Percentiles rank a stretch among this genome's conserved stretches.
These are phyloP conservation scores for Heterobasidion parviporum DNA, from an alignment of 1,284 basidiomycete species.

Conservation along the genomic window DNA sequence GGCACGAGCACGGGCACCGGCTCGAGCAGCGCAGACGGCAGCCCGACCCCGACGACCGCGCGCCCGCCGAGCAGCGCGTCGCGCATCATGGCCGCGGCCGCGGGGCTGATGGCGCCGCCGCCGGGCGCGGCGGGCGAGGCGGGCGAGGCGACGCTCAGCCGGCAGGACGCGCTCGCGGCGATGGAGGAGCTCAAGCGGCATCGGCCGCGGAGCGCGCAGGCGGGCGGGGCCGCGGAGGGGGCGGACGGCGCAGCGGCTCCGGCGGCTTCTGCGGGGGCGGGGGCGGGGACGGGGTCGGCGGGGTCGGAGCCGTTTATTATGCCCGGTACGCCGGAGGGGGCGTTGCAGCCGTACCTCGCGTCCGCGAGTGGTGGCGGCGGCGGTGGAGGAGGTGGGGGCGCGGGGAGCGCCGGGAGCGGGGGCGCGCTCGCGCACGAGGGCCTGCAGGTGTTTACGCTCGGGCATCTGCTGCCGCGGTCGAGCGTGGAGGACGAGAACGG, in stretches of 20 bases:
- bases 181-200: conserved; percentile 41
- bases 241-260: conserved; percentile 5
- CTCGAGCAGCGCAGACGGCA: conserved; percentile 6
- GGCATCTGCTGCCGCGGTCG: conserved; percentile 63
- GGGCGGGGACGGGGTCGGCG: conserved; percentile 13
- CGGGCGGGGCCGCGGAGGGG: conserved; percentile 3
- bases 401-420: conserved; percentile 4
- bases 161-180: conserved; percentile 41
- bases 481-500: conserved; percentile 43
- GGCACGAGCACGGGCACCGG: conserved; percentile 5
- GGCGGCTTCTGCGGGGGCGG: conserved; percentile 6
- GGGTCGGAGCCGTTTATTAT: conserved; percentile 31
- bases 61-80: conserved; percentile 19
- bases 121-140: conserved; percentile 6
- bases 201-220: conserved; percentile 26
- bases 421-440: conserved; percentile 44
- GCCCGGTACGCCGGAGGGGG: conserved; percentile 13
- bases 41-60: conserved; percentile 4
- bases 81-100: conserved; percentile 24
- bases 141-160: conserved; percentile 22
- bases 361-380: conserved; percentile 1
- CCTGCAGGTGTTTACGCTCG: conserved; percentile 75
- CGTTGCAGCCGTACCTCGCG: not conserved
- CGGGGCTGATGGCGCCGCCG: conserved; percentile 18
- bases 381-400: not conserved